These are phyloP conservation scores for Coemansia sp. DNA, from an alignment of 192 early-diverging fungal genomes.

Conservation along the genomic window DNA sequence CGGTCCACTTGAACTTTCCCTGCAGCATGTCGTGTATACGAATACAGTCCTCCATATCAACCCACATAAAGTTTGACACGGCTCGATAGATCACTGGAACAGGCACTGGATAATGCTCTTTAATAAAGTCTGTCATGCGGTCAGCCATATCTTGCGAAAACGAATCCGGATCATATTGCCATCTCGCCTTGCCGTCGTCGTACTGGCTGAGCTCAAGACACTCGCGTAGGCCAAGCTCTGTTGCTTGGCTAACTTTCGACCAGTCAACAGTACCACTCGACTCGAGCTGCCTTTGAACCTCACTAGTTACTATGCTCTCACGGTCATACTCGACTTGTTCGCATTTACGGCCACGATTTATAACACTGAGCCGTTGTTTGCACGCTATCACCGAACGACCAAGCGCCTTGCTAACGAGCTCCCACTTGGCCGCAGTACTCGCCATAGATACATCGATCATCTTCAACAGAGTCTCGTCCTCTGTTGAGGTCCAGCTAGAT, in stretches of 20 bases:
- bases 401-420: neutral
- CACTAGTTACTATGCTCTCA: neutral
- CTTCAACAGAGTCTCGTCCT: neutral
- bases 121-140: too few species aligned
- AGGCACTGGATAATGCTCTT: too few species aligned
- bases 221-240: neutral
- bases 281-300: neutral
- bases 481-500: neutral
- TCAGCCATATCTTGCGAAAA: neutral
- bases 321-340: neutral
- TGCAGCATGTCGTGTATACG: too few species aligned
- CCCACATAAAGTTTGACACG: too few species aligned
- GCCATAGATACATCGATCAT: neutral
- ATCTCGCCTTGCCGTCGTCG: conserved; percentile 2
- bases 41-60: too few species aligned
- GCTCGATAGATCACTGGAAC: too few species aligned
- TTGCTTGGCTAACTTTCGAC: neutral
- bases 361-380: neutral
- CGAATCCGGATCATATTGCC: conserved; percentile 13
- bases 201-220: conserved; percentile 17
- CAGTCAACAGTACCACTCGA: conserved; percentile 6
- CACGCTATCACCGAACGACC: neutral
- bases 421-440: neutral
- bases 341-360: neutral
- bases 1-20: too few species aligned